phyloP scores from a whole-genome alignment of 352 stramenopile genomes.

The Phytophthora tubulina region DNA sequence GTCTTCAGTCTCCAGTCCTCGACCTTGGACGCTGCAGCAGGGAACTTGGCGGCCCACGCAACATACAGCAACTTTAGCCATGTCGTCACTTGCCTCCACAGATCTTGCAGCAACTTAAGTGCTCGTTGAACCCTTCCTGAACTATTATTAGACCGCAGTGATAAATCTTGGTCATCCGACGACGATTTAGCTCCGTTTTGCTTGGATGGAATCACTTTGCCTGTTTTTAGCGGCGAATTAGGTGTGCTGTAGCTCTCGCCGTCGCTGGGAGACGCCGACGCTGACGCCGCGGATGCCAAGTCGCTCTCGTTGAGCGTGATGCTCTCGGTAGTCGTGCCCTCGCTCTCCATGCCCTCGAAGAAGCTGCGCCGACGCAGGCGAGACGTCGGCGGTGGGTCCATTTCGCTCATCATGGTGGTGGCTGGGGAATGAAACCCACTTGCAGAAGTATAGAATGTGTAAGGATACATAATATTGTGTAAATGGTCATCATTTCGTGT shows the following conservation, averaged over 20 bases:
- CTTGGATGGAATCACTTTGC: conserved; percentile 27
- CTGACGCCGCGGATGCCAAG: conserved; percentile 27
- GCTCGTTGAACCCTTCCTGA: background rate
- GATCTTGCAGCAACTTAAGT: conserved; percentile 28
- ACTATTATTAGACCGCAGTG: conserved; percentile 14
- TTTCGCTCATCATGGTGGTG: conserved; percentile 56
- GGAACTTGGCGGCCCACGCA: conserved; percentile 36
- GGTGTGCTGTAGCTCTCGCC: conserved; percentile 23
- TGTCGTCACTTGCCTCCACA: conserved; percentile 12
- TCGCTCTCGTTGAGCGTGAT: conserved; percentile 46
- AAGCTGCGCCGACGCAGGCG: conserved; percentile 76
- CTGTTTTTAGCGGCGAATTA: conserved; percentile 32
- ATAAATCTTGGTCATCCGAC: conserved; percentile 6
- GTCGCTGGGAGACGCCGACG: background rate
- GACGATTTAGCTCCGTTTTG: conserved; percentile 29
- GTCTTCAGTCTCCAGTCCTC: conserved; percentile 29
- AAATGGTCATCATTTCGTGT: background rate
- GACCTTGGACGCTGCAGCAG: conserved; percentile 26
- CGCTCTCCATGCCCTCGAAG: conserved; percentile 70
- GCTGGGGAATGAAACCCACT: background rate
- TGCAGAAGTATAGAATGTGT: background rate
- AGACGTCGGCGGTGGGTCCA: conserved; percentile 55
- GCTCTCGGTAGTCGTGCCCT: conserved; percentile 43
- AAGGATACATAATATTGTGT: background rate
- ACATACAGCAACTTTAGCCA: conserved; percentile 40